phyloP scores from a whole-genome alignment of 1,284 basidiomycete species.

The Cerioporus squamosus region DNA sequence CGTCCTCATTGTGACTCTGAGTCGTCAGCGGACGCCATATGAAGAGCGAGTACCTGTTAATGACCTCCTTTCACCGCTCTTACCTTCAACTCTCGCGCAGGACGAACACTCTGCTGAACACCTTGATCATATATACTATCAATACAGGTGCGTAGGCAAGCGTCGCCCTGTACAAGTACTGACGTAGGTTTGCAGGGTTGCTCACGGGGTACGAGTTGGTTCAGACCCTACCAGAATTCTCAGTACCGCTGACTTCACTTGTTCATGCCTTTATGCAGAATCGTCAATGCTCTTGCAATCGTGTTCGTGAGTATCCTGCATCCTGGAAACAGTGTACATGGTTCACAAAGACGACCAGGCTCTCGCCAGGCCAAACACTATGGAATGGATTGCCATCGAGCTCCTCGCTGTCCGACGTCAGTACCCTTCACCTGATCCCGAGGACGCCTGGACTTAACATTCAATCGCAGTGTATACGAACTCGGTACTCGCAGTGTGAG shows the following conservation, averaged over 20 bases:
- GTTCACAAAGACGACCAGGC: not conserved
- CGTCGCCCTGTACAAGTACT: not conserved
- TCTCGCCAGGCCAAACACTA: not conserved
- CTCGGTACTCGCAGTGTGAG: constrained; percentile 1
- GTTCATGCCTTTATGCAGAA: not conserved
- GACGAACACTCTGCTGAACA: constrained; percentile 4
- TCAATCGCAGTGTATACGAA: not conserved
- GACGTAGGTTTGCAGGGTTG: not conserved
- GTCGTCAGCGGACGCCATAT: not conserved
- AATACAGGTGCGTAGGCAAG: constrained; percentile 3
- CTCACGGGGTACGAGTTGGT: not conserved
- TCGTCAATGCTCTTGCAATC: not conserved
- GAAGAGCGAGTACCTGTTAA: not conserved
- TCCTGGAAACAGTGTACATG: not conserved
- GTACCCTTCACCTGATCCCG: not conserved
- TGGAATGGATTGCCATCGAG: constrained; percentile 5
- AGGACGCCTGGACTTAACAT: not conserved
- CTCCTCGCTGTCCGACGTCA: not conserved
- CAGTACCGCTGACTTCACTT: too few relatives aligned
- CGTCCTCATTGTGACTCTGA: constrained; percentile 3
- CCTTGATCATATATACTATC: constrained; percentile 5
- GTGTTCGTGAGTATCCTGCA: not conserved
- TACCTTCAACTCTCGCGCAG: too few relatives aligned
- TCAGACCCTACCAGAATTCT: too few relatives aligned
- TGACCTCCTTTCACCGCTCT: too few relatives aligned